Evolutionary conservation across 2,329 filamentous ascomycete genomes (phyloP), one percentile per base, ranked within the genome.

Genomic region (Alternaria sp.): DNA sequence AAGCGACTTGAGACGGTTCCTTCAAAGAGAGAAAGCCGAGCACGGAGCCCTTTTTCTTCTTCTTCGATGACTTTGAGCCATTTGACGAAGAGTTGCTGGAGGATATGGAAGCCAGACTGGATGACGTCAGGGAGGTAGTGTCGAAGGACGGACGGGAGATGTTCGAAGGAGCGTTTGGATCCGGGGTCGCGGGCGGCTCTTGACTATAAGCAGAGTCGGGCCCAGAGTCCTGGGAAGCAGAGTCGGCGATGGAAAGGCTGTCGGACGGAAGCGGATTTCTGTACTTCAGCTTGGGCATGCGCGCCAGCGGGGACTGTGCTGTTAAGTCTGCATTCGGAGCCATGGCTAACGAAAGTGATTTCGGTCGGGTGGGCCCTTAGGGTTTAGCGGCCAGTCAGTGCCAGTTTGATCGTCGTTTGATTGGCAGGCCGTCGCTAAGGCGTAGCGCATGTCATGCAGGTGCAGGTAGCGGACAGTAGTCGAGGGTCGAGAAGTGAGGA

Each of bases 21-120:
- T 83, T 85, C 43, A 85, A 64, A 2, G 81, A 80, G 11, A 86
- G 73, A 54, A 85, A 83, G 43, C 80, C 77, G n/a, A 83, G 74
- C 21, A 85, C 73, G 1, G 80, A 73, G 44, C 70, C 67, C 70
- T 80, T 77, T 62, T 73, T 78, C 62, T 73, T 77, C 67, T 77
- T 77, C 52, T 69, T 69, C 53, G 73, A 70, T 63, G 65, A 62
- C 63, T 66, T 71, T 47, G 74, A 73, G 61, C 69, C 70, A 71
- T 72, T 70, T 55, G 75, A 71, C 26, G 68, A 68, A 21, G 73
- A 67, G 15, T 59, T 62, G 68, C 72, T 73, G 26, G 72, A 74
- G 13, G 63, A 25, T 54, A 66, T 67, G 66, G 76, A 78, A 67
- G 76, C 73, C 74, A 77, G 72, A 62, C 72, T 78, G 72, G 69